These are phyloP conservation scores for Calonectria pseudoturangicola DNA, from an alignment of 2,329 filamentous ascomycete genomes.

Conservation along the genomic window DNA sequence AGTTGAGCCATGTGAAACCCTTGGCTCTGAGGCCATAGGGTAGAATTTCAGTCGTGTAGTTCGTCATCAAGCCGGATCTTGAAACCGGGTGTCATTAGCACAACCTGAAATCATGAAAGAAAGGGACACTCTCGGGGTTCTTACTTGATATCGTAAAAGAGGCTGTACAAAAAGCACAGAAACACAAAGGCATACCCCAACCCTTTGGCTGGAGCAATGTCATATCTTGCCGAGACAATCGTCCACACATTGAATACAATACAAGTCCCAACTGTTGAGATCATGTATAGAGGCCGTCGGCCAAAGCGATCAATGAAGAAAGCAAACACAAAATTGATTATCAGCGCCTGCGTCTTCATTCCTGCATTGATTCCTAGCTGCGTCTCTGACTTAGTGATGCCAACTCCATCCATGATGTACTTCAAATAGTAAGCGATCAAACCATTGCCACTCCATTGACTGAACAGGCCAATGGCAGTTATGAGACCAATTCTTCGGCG, in stretches of 20 bases:
- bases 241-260: conserved; percentile 54
- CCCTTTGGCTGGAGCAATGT: conserved; percentile 41
- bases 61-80: conserved; percentile 55
- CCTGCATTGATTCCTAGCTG: conserved; percentile 29
- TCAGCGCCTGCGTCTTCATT: conserved; percentile 30
- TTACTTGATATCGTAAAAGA: conserved; percentile 55
- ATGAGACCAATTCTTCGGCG: conserved; percentile 76
- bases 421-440: conserved; percentile 79
- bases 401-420: conserved; percentile 62
- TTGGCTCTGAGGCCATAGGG: conserved; percentile 48
- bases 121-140: not conserved
- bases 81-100: conserved; percentile 38
- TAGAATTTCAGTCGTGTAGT: conserved; percentile 55
- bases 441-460: conserved; percentile 79
- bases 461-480: conserved; percentile 77
- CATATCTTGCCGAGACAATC: conserved; percentile 54
- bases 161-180: conserved; percentile 62
- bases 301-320: conserved; percentile 30
- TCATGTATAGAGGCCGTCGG: conserved; percentile 24
- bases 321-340: conserved; percentile 25
- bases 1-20: conserved; percentile 47
- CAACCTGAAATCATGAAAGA: not conserved
- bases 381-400: conserved; percentile 33
- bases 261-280: conserved; percentile 57
- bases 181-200: conserved; percentile 55